Evolutionary conservation across 2,329 filamentous ascomycete genomes (phyloP).

Genomic region (Exophiala viscosa): DNA sequence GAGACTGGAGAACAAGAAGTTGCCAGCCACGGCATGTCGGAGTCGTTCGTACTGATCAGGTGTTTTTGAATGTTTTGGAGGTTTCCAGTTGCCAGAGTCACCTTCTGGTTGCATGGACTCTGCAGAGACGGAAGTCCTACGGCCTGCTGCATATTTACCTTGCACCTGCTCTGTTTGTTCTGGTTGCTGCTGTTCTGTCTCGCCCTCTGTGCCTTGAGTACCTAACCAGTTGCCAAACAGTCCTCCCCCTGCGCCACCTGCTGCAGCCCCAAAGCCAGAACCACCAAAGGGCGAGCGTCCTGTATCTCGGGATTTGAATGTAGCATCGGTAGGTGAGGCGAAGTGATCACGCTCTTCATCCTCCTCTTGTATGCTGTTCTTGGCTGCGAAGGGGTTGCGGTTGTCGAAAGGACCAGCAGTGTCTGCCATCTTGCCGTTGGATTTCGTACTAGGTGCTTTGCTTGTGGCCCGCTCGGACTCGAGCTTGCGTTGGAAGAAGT

Average conservation of each 20-base stretch:
- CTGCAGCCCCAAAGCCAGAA: conserved; percentile 54
- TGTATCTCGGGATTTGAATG: conserved; percentile 46
- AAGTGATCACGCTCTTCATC: conserved; percentile 70
- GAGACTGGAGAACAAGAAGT: conserved; percentile 90
- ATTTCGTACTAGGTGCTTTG: conserved; percentile 43
- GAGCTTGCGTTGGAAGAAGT: conserved; percentile 64
- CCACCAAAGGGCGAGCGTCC: conserved; percentile 44
- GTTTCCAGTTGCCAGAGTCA: conserved; percentile 82
- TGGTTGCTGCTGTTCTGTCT: conserved; percentile 48
- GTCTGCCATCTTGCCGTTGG: conserved; percentile 61
- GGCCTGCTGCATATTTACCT: conserved; percentile 78
- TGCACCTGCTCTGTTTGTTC: conserved; percentile 52
- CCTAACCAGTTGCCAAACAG: conserved; percentile 29
- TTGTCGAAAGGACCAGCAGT: conserved; percentile 76
- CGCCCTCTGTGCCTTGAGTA: conserved; percentile 12
- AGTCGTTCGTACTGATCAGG: conserved; percentile 75
- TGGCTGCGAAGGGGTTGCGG: conserved; percentile 69
- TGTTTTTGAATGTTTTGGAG: conserved; percentile 79
- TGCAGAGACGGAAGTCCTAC: conserved; percentile 92
- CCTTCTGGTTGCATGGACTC: conserved; percentile 91
- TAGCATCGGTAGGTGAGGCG: conserved; percentile 67
- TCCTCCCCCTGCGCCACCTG: conserved; percentile 31
- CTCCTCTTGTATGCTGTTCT: conserved; percentile 68
- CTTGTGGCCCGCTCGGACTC: conserved; percentile 58
- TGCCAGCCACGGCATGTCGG: conserved; percentile 74